Percentiles rank a stretch among this genome's conserved stretches.
phyloP scores from a whole-genome alignment of 768 basidiomycete genomes.

The Leucosporidium creatinivorum region DNA sequence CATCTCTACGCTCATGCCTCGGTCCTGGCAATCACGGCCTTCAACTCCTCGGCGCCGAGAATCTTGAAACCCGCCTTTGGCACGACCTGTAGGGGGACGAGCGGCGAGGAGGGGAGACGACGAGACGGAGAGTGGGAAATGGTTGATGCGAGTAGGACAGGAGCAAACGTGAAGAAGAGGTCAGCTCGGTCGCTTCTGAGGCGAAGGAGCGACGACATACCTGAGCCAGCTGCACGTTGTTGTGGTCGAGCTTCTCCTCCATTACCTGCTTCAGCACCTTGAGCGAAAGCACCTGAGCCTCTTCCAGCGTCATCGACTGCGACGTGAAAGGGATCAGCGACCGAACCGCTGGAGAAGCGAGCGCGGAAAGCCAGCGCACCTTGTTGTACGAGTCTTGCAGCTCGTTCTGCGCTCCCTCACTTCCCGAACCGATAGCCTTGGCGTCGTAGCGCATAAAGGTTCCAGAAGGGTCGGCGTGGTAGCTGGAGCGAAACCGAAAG shows the following conservation, averaged over 20 bases:
- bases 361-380: slow-evolving; percentile 46
- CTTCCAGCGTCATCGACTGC: slow-evolving; percentile 81
- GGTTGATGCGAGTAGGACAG: too few species aligned
- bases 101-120: neutral
- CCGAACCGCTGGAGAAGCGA: neutral
- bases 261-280: slow-evolving; percentile 96
- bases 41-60: slow-evolving; percentile 67
- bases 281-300: slow-evolving; percentile 78
- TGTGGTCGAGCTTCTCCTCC: slow-evolving; percentile 98
- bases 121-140: neutral
- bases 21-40: slow-evolving; percentile 72
- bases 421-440: slow-evolving; percentile 96
- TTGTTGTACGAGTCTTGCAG: slow-evolving; percentile 96
- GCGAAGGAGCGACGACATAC: slow-evolving; percentile 48
- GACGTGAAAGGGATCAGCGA: neutral
- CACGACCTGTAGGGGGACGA: slow-evolving; percentile 62
- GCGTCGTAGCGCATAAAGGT: slow-evolving; percentile 95
- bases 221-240: slow-evolving; percentile 96
- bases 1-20: slow-evolving; percentile 11
- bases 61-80: slow-evolving; percentile 77
- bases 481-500: slow-evolving; percentile 49
- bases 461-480: slow-evolving; percentile 96
- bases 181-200: too few species aligned
- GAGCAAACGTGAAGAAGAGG: too few species aligned
- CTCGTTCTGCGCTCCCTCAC: slow-evolving; percentile 93